These are phyloP conservation scores for Prunus mongolica DNA, from an alignment of 306 rosid species.

Conservation along the genomic window DNA sequence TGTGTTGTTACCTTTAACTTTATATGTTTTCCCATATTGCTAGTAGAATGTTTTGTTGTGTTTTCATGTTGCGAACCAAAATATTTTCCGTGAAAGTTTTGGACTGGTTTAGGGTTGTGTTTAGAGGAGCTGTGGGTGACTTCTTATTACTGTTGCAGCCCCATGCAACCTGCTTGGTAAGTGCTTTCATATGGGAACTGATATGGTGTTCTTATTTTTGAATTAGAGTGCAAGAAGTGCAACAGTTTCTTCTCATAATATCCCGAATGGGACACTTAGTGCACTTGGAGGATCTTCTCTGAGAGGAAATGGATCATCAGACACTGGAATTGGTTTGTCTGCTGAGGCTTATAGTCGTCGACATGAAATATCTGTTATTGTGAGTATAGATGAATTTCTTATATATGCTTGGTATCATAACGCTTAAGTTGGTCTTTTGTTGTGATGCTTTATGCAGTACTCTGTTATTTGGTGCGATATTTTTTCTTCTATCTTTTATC, in stretches of 20 bases:
- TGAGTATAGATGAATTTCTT: slow-evolving; percentile 37
- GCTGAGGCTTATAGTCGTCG: slow-evolving; percentile 72
- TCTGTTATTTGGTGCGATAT: not conserved
- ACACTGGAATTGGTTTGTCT: slow-evolving; percentile 65
- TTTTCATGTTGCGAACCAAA: not conserved
- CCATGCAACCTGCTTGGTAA: not conserved
- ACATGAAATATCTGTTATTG: slow-evolving; percentile 82
- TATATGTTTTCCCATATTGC: not conserved
- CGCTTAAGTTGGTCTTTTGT: not conserved
- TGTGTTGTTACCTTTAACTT: not conserved
- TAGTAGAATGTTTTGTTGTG: not conserved
- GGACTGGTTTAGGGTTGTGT: not conserved
- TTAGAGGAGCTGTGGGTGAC: not conserved
- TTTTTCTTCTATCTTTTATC: not conserved
- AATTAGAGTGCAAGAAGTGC: slow-evolving; percentile 57
- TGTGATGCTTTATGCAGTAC: not conserved
- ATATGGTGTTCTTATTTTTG: slow-evolving; percentile 20
- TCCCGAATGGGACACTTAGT: slow-evolving; percentile 40
- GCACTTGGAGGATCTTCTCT: slow-evolving; percentile 45
- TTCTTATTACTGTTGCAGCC: not conserved
- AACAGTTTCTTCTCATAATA: slow-evolving; percentile 32
- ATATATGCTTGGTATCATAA: not conserved
- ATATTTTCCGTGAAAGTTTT: not conserved
- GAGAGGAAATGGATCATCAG: slow-evolving; percentile 49
- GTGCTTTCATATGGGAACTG: not conserved